Conservation (phyloP, 805 yeast species). For the Debaryomyces prosopidis region DNA sequence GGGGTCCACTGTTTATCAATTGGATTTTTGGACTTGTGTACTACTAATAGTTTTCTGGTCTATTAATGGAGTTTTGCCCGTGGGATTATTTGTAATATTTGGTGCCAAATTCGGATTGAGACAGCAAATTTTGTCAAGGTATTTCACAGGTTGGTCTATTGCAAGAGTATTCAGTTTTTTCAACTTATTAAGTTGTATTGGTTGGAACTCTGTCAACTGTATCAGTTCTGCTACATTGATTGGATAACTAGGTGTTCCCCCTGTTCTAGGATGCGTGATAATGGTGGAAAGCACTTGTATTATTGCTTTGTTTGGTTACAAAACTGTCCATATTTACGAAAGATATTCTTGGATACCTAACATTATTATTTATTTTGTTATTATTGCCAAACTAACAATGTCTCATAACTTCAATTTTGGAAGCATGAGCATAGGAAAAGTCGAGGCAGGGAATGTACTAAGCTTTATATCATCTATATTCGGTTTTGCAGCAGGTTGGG, state of each 20-base stretch:
- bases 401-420: conserved; percentile 25
- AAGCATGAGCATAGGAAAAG: conserved; percentile 25
- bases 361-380: conserved; percentile 24
- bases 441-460: conserved; percentile 29
- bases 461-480: conserved; percentile 28
- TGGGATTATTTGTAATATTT: conserved; percentile 37
- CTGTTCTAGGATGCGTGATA: conserved; percentile 38
- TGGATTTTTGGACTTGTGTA: conserved; percentile 34
- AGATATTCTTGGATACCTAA: conserved; percentile 36
- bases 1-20: conserved; percentile 31
- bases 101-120: conserved; percentile 43
- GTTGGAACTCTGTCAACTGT: conserved; percentile 35
- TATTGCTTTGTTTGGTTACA: conserved; percentile 33
- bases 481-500: conserved; percentile 36
- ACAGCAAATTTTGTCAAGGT: conserved; percentile 32
- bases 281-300: conserved; percentile 28
- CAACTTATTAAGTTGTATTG: conserved; percentile 47
- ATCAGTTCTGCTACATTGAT: conserved; percentile 32
- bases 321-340: conserved; percentile 30
- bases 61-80: conserved; percentile 37
- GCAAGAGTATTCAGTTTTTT: conserved; percentile 46
- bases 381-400: conserved; percentile 28
- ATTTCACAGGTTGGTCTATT: conserved; percentile 24
- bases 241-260: conserved; percentile 28
- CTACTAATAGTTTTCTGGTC: conserved; percentile 33